phyloP scores from a whole-genome alignment of 768 basidiomycete genomes.

The Tulasnella sp. region DNA sequence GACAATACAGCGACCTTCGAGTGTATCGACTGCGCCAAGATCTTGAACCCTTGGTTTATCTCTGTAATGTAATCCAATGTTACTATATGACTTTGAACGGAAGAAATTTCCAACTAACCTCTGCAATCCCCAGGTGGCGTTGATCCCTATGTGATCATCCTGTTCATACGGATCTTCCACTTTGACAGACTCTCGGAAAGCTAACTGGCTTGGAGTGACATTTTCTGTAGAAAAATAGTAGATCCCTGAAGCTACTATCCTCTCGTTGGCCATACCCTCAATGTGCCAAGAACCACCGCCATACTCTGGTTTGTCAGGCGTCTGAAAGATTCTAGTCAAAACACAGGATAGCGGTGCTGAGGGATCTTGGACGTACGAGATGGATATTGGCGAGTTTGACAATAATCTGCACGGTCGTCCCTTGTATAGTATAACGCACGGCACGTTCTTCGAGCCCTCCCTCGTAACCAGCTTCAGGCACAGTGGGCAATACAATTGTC shows the following conservation, averaged over 20 bases:
- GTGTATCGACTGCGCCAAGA: conserved; percentile 30
- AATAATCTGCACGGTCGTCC: conserved; percentile 28
- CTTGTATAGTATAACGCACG: conserved; percentile 22
- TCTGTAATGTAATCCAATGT: conserved; percentile 16
- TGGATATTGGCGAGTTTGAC: conserved; percentile 33
- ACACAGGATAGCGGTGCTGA: neutral
- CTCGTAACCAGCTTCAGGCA: conserved; percentile 1
- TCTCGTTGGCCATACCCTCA: conserved; percentile 28
- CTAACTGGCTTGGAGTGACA: conserved; percentile 24
- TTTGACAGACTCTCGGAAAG: conserved; percentile 23
- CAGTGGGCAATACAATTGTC: neutral
- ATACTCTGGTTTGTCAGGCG: conserved; percentile 28
- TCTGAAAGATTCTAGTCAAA: conserved; percentile 17
- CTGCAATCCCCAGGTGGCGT: conserved; percentile 35
- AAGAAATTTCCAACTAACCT: no score
- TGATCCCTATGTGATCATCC: conserved; percentile 23
- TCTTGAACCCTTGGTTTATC: conserved; percentile 26
- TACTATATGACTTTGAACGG: no score
- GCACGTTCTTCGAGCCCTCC: neutral
- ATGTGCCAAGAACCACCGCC: conserved; percentile 35
- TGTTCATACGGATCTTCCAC: conserved; percentile 21
- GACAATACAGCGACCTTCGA: conserved; percentile 30
- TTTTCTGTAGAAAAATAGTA: conserved; percentile 22
- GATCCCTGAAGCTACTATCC: neutral
- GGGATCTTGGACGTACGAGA: conserved; percentile 28